Conservation (phyloP, 805 yeast genomes). For the Starmerella stigmatis region DNA sequence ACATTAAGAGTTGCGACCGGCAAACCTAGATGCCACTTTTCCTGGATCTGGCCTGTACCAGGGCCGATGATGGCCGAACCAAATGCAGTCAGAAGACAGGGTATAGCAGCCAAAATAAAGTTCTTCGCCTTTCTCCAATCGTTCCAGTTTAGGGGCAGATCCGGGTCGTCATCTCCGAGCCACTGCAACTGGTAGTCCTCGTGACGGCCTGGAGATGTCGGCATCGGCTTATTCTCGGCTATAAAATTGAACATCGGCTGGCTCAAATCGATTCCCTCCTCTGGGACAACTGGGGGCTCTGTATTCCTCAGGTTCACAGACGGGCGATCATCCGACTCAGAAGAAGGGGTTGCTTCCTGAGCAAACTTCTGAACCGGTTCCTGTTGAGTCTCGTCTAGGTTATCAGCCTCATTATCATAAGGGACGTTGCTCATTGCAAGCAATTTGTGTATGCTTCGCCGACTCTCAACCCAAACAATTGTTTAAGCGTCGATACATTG, state of each 20-base stretch:
- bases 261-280: too few species aligned
- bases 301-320: too few species aligned
- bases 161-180: conserved; percentile 41
- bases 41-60: conserved; percentile 30
- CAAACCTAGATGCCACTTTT: conserved; percentile 36
- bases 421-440: conserved; percentile 28
- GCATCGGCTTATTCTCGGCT: conserved; percentile 3
- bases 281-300: too few species aligned
- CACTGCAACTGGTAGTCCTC: conserved; percentile 7
- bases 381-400: conserved; percentile 6
- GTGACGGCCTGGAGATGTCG: conserved; percentile 6
- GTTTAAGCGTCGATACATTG: too few species aligned
- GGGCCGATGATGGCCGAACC: conserved; percentile 41
- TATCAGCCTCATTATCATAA: conserved; percentile 8
- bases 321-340: too few species aligned
- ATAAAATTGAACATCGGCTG: background rate
- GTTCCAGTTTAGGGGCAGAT: conserved; percentile 48
- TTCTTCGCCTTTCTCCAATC: conserved; percentile 16
- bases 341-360: background rate
- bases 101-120: conserved; percentile 34
- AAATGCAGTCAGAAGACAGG: conserved; percentile 30
- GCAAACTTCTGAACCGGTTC: background rate
- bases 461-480: too few species aligned
- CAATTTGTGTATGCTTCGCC: too few species aligned
- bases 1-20: conserved; percentile 46